phyloP scores from a whole-genome alignment of 768 basidiomycete species.

The Mycena vitilis region DNA sequence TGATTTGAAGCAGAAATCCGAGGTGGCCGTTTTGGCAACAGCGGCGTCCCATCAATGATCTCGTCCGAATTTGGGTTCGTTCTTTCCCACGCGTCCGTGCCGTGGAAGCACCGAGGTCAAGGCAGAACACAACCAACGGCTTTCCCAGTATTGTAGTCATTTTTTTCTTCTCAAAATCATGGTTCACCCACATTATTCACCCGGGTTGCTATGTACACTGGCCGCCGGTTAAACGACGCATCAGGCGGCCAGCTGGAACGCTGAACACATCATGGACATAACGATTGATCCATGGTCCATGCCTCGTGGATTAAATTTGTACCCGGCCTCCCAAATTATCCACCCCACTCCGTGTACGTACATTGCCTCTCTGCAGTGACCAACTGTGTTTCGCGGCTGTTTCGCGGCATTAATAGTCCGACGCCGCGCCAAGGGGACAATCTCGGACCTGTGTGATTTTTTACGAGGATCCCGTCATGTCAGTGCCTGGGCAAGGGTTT shows the following conservation, averaged over 20 bases:
- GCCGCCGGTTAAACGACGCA: not conserved
- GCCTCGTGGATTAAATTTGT: not conserved
- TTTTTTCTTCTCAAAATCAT: too few species aligned
- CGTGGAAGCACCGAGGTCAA: not conserved
- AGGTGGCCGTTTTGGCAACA: slow-evolving; percentile 14
- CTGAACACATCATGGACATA: not conserved
- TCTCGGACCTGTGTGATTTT: too few species aligned
- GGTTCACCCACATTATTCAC: too few species aligned
- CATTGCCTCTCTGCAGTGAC: not conserved
- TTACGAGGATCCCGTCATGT: too few species aligned
- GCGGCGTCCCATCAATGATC: slow-evolving; percentile 21
- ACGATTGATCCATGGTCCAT: not conserved
- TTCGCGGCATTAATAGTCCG: too few species aligned
- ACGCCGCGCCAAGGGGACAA: too few species aligned
- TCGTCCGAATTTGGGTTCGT: slow-evolving; percentile 1
- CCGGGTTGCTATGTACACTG: not conserved
- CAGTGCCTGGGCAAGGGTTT: too few species aligned
- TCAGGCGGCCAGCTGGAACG: too few species aligned
- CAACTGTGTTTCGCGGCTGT: not conserved
- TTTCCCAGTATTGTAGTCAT: too few species aligned
- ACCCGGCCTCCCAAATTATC: not conserved
- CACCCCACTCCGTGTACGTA: not conserved
- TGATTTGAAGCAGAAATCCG: not conserved
- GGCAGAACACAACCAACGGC: not conserved
- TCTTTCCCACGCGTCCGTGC: slow-evolving; percentile 7